Evolutionary conservation across 2,329 filamentous ascomycete species (phyloP).

Genomic region (Trichoderma breve): DNA sequence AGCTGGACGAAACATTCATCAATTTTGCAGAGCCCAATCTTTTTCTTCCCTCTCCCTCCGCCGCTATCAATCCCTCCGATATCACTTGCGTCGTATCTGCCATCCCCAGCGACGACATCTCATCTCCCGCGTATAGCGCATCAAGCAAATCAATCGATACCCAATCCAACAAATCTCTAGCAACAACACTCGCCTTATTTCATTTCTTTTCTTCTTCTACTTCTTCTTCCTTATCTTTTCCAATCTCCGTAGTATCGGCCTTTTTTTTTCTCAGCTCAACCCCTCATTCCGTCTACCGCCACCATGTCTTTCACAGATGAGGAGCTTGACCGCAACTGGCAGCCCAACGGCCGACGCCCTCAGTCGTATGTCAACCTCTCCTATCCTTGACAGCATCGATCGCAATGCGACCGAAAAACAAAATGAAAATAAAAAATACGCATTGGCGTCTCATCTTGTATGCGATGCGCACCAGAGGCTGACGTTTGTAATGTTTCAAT

Average conservation of each 20-base stretch:
- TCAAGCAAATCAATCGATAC: neutral
- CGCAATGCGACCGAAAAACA: neutral
- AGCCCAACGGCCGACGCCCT: conserved; percentile 73
- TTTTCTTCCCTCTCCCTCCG: neutral
- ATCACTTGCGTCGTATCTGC: neutral
- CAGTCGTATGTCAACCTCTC: conserved; percentile 67
- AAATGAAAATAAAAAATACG: neutral
- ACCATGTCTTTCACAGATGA: conserved; percentile 53
- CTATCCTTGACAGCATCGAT: neutral
- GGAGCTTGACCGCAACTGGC: conserved; percentile 74
- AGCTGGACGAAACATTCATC: conserved; percentile 16
- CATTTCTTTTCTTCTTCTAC: neutral
- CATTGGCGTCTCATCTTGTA: neutral
- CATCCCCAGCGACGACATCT: conserved; percentile 10
- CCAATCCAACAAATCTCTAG: neutral
- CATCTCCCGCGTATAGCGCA: neutral
- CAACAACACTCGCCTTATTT: neutral
- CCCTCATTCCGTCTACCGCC: conserved; percentile 7
- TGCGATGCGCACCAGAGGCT: neutral
- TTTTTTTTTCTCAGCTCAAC: neutral
- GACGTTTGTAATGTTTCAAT: neutral
- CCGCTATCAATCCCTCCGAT: conserved; percentile 8
- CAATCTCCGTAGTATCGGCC: neutral
- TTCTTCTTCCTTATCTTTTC: neutral
- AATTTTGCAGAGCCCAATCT: conserved; percentile 17